Conservation (phyloP, 2,329 filamentous ascomycete species). For the Metarhizium brunneum region DNA sequence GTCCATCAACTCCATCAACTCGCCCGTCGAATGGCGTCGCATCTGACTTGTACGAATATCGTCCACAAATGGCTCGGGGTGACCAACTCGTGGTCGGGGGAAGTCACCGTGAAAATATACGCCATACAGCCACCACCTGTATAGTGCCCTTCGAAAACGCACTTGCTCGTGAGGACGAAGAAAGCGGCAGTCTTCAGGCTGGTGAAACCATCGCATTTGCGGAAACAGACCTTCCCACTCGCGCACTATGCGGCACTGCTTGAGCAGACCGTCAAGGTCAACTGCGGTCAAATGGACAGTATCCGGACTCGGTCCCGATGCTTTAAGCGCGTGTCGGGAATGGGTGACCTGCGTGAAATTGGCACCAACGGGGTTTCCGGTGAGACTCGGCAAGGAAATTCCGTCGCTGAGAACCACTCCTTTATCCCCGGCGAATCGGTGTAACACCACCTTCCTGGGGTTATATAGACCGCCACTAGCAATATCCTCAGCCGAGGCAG, state of each 20-base stretch:
- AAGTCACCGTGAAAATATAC: slow-evolving; percentile 40
- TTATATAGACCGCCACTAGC: slow-evolving; percentile 24
- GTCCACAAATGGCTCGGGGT: slow-evolving; percentile 29
- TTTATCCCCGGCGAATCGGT: slow-evolving; percentile 23
- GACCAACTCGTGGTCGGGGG: slow-evolving; percentile 25
- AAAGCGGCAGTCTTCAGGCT: slow-evolving; percentile 34
- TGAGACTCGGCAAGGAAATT: not conserved
- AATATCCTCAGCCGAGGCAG: slow-evolving; percentile 29
- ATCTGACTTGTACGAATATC: slow-evolving; percentile 33
- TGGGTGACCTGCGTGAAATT: slow-evolving; percentile 15
- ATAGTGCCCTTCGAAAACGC: slow-evolving; percentile 41
- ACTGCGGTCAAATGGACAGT: slow-evolving; percentile 21
- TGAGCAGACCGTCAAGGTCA: slow-evolving; percentile 24
- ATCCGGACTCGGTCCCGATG: not conserved
- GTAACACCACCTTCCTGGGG: slow-evolving; percentile 29
- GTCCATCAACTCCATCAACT: slow-evolving; percentile 36
- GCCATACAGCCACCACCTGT: slow-evolving; percentile 46
- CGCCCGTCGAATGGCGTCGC: slow-evolving; percentile 31
- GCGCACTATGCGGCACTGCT: slow-evolving; percentile 25
- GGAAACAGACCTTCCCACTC: slow-evolving; percentile 31
- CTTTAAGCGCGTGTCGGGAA: not conserved
- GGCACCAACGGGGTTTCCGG: not conserved
- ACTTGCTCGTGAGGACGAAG: slow-evolving; percentile 31
- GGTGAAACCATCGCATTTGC: slow-evolving; percentile 36
- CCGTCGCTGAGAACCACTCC: slow-evolving; percentile 16